Evolutionary conservation across 495 filamentous ascomycete genomes (phyloP).

Genomic region (Aspergillus sclerotiicarbonarius): DNA sequence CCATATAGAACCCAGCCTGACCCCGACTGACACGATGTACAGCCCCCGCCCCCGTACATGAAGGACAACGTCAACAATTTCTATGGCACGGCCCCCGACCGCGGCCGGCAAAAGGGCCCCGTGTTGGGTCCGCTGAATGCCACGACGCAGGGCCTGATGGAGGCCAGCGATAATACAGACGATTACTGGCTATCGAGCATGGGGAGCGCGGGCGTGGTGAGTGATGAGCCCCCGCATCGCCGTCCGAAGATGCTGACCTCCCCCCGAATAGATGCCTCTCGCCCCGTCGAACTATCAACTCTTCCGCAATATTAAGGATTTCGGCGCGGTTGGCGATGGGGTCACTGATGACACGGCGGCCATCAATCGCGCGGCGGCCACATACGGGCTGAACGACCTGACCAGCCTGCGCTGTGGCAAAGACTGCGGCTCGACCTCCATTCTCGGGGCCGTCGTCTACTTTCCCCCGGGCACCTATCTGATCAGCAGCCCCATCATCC

Average conservation of each 20-base stretch:
- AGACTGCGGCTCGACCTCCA: neutral
- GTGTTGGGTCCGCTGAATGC: neutral
- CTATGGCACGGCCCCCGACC: neutral
- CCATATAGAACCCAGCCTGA: neutral
- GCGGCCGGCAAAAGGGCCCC: neutral
- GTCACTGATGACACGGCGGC: neutral
- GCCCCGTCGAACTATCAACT: constrained; percentile 1
- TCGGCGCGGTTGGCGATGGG: neutral
- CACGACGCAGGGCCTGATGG: neutral
- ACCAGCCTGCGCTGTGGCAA: neutral
- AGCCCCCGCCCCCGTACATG: neutral
- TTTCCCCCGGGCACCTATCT: constrained; percentile 29
- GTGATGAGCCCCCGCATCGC: neutral
- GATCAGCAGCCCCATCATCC: constrained; percentile 25
- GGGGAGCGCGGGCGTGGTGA: neutral
- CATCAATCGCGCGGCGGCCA: neutral
- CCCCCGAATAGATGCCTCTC: neutral
- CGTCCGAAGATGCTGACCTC: neutral
- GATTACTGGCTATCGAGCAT: neutral
- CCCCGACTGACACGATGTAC: neutral
- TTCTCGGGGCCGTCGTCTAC: neutral
- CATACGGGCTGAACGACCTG: neutral
- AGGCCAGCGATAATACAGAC: neutral
- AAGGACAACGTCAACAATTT: neutral
- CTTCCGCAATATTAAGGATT: constrained; percentile 9